phyloP scores from a whole-genome alignment of 805 yeast species.

The Naumovozyma baii region DNA sequence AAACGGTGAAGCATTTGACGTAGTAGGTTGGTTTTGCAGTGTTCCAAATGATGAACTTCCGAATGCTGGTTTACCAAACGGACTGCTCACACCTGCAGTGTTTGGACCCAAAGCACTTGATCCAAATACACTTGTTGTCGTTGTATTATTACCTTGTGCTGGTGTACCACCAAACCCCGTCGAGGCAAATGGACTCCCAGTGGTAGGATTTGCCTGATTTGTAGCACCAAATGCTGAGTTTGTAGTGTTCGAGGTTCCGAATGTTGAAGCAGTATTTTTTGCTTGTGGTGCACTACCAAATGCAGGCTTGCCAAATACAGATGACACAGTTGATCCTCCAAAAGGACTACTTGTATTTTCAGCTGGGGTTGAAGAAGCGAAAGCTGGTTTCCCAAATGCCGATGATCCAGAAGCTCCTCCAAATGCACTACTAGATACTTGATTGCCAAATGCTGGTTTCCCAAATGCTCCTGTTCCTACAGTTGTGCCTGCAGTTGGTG shows the following conservation, averaged over 20 bases:
- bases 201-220: slow-evolving; percentile 1
- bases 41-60: slow-evolving; percentile 17
- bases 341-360: no score
- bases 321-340: not conserved
- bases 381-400: slow-evolving; percentile 5
- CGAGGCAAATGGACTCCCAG: slow-evolving; percentile 17
- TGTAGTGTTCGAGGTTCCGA: not conserved
- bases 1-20: slow-evolving; percentile 6
- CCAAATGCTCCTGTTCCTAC: slow-evolving; percentile 10
- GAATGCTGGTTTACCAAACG: slow-evolving; percentile 10
- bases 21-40: slow-evolving; percentile 1
- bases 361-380: no score
- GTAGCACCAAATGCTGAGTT: slow-evolving; percentile 1
- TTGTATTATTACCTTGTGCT: not conserved
- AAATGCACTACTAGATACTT: slow-evolving; percentile 9
- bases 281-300: slow-evolving; percentile 17
- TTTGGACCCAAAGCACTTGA: slow-evolving; percentile 4
- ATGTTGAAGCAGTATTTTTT: not conserved
- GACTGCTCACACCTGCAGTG: not conserved
- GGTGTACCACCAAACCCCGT: slow-evolving; percentile 12
- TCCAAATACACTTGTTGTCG: slow-evolving; percentile 8
- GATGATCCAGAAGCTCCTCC: slow-evolving; percentile 5
- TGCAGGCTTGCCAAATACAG: slow-evolving; percentile 14
- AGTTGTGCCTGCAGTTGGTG: not conserved
- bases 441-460: slow-evolving; percentile 15